Evolutionary conservation across 2,329 filamentous ascomycete species (phyloP).

Genomic region (Phialophora macrospora): DNA sequence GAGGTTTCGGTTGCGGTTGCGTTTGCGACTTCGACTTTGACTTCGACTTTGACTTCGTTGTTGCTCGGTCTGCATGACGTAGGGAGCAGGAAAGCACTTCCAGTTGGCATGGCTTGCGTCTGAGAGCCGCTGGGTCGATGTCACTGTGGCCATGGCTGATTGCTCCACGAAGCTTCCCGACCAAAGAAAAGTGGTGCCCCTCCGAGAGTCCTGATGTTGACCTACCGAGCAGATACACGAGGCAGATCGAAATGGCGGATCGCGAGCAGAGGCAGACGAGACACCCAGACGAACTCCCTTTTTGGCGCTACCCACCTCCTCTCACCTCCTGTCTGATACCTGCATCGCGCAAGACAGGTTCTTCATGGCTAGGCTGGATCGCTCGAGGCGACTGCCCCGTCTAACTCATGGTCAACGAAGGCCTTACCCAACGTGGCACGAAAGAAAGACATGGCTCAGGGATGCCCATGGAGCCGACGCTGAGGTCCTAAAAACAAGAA

Average conservation of each 20-base stretch:
- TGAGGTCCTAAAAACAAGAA: background rate
- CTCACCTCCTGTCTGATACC: conserved; percentile 19
- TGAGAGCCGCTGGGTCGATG: conserved; percentile 4
- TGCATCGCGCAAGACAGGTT: background rate
- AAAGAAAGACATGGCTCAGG: conserved; percentile 4
- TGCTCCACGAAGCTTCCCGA: background rate
- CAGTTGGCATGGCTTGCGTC: background rate
- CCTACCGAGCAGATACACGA: conserved; percentile 7
- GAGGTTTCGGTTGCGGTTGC: conserved; percentile 10
- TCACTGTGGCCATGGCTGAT: background rate
- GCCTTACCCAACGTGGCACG: conserved; percentile 12
- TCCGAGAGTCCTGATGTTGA: background rate
- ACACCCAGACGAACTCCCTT: conserved; percentile 1
- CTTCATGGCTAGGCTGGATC: conserved; percentile 15
- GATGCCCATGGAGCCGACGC: conserved; percentile 10
- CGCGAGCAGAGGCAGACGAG: background rate
- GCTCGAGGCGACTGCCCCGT: conserved; percentile 5
- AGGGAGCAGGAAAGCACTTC: conserved; percentile 7
- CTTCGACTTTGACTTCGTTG: conserved; percentile 15
- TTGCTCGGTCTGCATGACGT: conserved; percentile 7
- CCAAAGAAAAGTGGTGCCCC: conserved; percentile 10
- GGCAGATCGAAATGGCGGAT: conserved; percentile 11
- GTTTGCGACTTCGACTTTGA: conserved; percentile 10
- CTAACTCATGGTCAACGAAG: conserved; percentile 4
- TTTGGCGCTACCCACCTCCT: conserved; percentile 19